phyloP scores from a whole-genome alignment of 192 early-diverging fungal species.

The Coemansia sp. region DNA sequence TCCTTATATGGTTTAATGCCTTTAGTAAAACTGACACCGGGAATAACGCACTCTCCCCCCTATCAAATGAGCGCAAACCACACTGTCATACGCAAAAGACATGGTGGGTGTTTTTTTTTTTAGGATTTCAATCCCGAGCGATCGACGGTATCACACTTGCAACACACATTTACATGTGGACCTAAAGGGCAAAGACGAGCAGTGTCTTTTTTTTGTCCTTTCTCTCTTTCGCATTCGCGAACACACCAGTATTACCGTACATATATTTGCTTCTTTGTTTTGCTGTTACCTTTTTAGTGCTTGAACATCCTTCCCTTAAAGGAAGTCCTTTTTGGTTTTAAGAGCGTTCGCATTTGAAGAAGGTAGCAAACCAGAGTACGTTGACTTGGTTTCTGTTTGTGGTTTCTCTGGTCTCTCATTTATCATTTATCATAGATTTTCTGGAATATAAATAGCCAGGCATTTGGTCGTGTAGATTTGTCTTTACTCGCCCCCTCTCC shows the following conservation, averaged over 20 bases:
- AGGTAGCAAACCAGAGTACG: not conserved
- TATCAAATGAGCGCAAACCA: not conserved
- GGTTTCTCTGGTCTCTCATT: not conserved
- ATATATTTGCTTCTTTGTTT: slow-evolving; percentile 14
- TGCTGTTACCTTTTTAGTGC: slow-evolving; percentile 1
- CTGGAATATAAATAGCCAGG: slow-evolving; percentile 13
- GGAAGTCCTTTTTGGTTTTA: not conserved
- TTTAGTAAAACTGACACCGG: slow-evolving; percentile 3
- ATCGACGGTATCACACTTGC: not conserved
- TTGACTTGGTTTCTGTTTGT: not conserved
- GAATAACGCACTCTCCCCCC: not conserved
- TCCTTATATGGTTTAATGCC: slow-evolving; percentile 14
- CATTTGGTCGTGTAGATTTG: not conserved
- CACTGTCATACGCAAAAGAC: not conserved
- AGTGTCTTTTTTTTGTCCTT: slow-evolving; percentile 4
- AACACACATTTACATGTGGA: not conserved
- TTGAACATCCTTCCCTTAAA: not conserved
- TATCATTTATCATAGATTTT: not conserved
- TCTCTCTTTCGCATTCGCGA: slow-evolving; percentile 5
- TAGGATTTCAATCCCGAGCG: not conserved
- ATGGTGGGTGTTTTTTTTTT: too few species aligned
- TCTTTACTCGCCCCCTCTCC: slow-evolving; percentile 1
- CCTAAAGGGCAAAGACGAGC: not conserved
- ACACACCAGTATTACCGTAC: not conserved
- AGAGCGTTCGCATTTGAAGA: not conserved